Base-by-base conservation (phyloP, 192 early-diverging fungal genomes). In the Coemansia sp. region DNA sequence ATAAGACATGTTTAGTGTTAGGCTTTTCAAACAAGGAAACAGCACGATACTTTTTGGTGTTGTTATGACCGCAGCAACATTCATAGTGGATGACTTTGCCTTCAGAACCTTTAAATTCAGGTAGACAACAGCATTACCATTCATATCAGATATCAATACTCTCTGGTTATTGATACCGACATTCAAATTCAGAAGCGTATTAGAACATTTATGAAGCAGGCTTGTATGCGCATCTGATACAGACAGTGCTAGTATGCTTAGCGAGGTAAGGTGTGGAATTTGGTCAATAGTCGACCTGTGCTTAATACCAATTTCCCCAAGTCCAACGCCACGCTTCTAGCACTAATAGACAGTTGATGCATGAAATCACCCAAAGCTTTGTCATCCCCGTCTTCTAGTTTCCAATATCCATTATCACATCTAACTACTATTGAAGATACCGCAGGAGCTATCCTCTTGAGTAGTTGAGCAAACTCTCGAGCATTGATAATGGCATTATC, bases 1-100 rank as follows among this genome's bases (percentile, higher is more conserved):
- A 17, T 67, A 67, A 1, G 36, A 32, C 12, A 27, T 17, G 5
- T 60, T 2, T 14, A 55, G 25, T 4, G 38, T 3, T 25, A 67
- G 50, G 23, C 23, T 14, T 11, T 44, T 27, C 23, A 67, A 36
- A 14, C 23, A 17, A 5, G 66, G 66, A 59, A 67, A 67, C 9
- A 31, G 55, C 10, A 58, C 66, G 21, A 46, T 37, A 15, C 12
- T 31, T 38, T 29, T 8, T 39, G 32, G 36, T 3, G 32, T 61
- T 61, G n/a, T 19, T 11, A 8, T 23, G 11, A 12, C 5, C 1
- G 19, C 21, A 45, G 27, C 9, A 50, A 11, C n/a, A 11, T 21
- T 14, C 17, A 32, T 17, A n/a, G 14, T 58, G 5, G 7, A 0
- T 7, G 12, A 48, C 1, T n/a, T 8, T 12, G 53, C 8, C 15